A percentile compares a stretch with the other conserved stretches of the same genome.
Evolutionary conservation across 2,329 filamentous ascomycete genomes (phyloP).

Genomic region (Xylariaceae sp.): DNA sequence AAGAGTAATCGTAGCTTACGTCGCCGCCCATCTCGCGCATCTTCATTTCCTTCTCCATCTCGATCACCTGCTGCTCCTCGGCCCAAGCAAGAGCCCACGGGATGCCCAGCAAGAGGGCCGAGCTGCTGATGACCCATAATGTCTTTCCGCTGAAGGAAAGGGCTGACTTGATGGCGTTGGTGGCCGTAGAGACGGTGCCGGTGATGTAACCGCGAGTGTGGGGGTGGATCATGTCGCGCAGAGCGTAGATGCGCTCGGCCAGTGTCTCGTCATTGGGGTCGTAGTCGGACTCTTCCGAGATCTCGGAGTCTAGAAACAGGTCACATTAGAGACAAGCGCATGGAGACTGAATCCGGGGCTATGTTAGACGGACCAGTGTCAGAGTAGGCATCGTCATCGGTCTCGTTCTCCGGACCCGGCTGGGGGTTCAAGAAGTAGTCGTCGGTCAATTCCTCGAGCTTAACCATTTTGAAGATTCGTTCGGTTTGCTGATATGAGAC

Average conservation of each 20-base stretch:
- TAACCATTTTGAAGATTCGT: slow-evolving; percentile 57
- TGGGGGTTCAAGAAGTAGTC: slow-evolving; percentile 80
- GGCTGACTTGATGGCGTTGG: slow-evolving; percentile 53
- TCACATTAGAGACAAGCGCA: slow-evolving; percentile 1
- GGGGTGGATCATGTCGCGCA: slow-evolving; percentile 72
- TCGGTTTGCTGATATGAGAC: no score
- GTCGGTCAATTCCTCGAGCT: slow-evolving; percentile 93
- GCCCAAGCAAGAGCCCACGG: slow-evolving; percentile 89
- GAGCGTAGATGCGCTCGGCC: slow-evolving; percentile 63
- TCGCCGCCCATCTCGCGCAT: slow-evolving; percentile 91
- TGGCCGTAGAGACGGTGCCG: slow-evolving; percentile 51
- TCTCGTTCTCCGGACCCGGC: slow-evolving; percentile 52
- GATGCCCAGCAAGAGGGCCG: slow-evolving; percentile 81
- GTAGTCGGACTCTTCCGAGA: slow-evolving; percentile 73
- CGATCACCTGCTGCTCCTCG: slow-evolving; percentile 93
- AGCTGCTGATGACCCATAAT: slow-evolving; percentile 86
- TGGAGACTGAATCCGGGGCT: not conserved
- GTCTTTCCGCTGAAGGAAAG: slow-evolving; percentile 75
- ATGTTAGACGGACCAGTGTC: slow-evolving; percentile 69
- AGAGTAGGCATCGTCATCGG: slow-evolving; percentile 75
- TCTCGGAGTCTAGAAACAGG: slow-evolving; percentile 62
- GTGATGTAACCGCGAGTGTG: slow-evolving; percentile 64
- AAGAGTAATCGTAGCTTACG: slow-evolving; percentile 25
- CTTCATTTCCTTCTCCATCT: slow-evolving; percentile 96
- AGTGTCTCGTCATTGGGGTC: slow-evolving; percentile 55